phyloP scores from a whole-genome alignment of 2,329 filamentous ascomycete genomes.

The Aureobasidium sp. region DNA sequence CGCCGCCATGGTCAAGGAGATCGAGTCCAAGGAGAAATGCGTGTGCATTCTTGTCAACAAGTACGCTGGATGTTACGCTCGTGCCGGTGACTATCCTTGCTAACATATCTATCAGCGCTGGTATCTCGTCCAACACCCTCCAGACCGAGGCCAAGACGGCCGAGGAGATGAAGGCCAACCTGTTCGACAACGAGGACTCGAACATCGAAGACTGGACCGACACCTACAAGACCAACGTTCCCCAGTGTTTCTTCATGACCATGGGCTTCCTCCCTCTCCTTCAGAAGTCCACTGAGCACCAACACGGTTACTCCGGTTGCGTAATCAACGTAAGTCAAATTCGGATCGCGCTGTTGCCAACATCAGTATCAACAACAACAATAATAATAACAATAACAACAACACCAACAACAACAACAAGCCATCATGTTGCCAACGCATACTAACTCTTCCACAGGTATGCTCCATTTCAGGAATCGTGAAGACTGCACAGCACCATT shows the following conservation, averaged over 20 bases:
- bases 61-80: not conserved
- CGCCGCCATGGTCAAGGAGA: conserved; percentile 32
- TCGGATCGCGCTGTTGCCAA: too few relatives aligned
- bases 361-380: too few relatives aligned
- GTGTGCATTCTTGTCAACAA: conserved; percentile 38
- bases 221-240: conserved; percentile 39
- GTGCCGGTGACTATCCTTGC: not conserved
- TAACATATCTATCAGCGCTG: conserved; percentile 30
- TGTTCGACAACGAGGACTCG: conserved; percentile 34
- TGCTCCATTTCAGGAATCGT: conserved; percentile 37
- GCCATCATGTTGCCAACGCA: not conserved
- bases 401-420: too few relatives aligned
- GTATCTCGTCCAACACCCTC: conserved; percentile 33
- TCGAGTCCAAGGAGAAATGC: conserved; percentile 35
- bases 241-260: conserved; percentile 39
- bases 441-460: not conserved
- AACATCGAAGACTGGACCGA: conserved; percentile 38
- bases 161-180: conserved; percentile 35
- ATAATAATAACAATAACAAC: too few relatives aligned
- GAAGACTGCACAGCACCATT: conserved; percentile 39
- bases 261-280: conserved; percentile 39
- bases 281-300: conserved; percentile 33
- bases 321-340: conserved; percentile 35
- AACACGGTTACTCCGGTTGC: conserved; percentile 34
- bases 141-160: conserved; percentile 31